Evolutionary conservation across 2,329 filamentous ascomycete genomes (phyloP).

Genomic region (Phaeosphaeriaceae sp.): DNA sequence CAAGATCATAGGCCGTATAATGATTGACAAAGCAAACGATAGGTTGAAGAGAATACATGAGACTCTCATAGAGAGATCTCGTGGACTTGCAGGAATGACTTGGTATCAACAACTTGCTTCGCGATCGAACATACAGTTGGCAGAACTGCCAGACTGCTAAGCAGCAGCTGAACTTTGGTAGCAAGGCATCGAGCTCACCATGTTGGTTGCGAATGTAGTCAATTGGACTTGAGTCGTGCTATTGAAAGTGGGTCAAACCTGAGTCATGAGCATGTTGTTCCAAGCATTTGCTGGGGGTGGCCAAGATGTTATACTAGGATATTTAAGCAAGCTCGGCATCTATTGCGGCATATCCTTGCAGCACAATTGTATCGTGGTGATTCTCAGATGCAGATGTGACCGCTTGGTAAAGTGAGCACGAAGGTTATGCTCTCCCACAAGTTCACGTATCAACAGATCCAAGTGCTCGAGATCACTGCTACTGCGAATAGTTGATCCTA

Average conservation of each 20-base stretch:
- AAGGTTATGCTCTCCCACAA: neutral
- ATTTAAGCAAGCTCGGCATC: neutral
- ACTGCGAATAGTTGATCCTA: neutral
- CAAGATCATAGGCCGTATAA: neutral
- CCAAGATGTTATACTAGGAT: neutral
- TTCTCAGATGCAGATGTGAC: neutral
- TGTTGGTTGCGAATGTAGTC: neutral
- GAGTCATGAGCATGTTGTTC: neutral
- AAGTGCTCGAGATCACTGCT: too few species aligned
- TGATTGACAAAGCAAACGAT: neutral
- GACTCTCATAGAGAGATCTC: neutral
- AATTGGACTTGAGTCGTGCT: neutral
- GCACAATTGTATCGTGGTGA: neutral
- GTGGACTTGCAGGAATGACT: neutral
- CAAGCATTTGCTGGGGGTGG: neutral
- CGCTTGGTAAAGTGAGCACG: neutral
- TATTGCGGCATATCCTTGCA: neutral
- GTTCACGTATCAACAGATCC: too few species aligned
- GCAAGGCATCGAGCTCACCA: neutral
- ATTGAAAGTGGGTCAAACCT: neutral
- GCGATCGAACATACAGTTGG: neutral
- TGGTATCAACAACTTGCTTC: neutral
- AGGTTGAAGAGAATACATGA: neutral
- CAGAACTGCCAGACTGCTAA: neutral
- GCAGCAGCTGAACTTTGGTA: neutral